Conservation (phyloP, 768 basidiomycete genomes). For the Boletus sp. region DNA sequence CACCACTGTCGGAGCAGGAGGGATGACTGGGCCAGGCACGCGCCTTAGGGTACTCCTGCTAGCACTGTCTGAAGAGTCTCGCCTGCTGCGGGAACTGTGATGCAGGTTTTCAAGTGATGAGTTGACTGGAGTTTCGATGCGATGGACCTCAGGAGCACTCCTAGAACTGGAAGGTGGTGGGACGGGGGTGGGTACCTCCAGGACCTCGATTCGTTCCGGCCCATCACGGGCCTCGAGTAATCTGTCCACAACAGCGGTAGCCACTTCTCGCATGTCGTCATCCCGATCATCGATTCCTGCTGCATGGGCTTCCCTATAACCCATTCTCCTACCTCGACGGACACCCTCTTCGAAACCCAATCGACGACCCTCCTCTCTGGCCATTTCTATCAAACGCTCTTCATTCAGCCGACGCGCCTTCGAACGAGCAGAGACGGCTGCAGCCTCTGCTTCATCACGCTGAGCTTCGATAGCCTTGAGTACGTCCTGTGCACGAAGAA, state of each 20-base stretch:
- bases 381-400: constrained; percentile 46
- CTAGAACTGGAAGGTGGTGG: constrained; percentile 15
- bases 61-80: constrained; percentile 12
- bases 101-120: constrained; percentile 20
- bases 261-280: constrained; percentile 19
- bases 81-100: constrained; percentile 20
- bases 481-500: constrained; percentile 52
- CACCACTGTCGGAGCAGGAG: constrained; percentile 3
- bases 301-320: constrained; percentile 27
- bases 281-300: constrained; percentile 11
- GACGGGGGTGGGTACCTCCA: constrained; percentile 12
- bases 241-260: constrained; percentile 20
- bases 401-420: constrained; percentile 45
- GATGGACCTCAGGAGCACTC: constrained; percentile 26
- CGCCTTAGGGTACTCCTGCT: constrained; percentile 16
- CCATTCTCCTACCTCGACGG: constrained; percentile 33
- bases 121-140: constrained; percentile 16
- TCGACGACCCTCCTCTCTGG: constrained; percentile 53
- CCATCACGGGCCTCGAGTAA: constrained; percentile 23
- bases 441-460: constrained; percentile 48
- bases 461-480: constrained; percentile 48
- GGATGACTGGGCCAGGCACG: constrained; percentile 9
- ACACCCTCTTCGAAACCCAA: constrained; percentile 54
- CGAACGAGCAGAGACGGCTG: constrained; percentile 44
- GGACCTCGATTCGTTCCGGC: constrained; percentile 25